These are phyloP conservation scores for Senna tora DNA, from an alignment of 306 rosid genomes.

Conservation along the genomic window DNA sequence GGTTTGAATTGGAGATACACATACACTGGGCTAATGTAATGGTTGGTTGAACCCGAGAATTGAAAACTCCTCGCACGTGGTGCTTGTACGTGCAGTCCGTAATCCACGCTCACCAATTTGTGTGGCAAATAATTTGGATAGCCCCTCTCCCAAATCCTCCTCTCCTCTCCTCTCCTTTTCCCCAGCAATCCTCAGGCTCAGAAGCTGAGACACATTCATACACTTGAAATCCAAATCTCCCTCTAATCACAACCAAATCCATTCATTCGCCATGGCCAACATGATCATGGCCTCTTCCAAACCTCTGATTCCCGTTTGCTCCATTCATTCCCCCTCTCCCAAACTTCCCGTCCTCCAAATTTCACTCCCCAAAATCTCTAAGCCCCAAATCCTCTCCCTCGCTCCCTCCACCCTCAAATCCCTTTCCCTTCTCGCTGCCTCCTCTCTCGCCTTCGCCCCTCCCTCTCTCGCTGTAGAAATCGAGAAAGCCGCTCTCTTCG, in stretches of 20 bases:
- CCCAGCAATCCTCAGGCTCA: constrained; percentile 12
- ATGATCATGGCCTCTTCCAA: constrained; percentile 86
- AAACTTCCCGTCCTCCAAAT: constrained; percentile 51
- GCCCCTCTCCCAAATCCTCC: constrained; percentile 39
- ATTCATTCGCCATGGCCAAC: constrained; percentile 61
- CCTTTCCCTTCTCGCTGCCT: constrained; percentile 58
- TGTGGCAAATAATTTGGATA: constrained; percentile 70
- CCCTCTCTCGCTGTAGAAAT: constrained; percentile 68
- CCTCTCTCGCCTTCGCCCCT: constrained; percentile 58
- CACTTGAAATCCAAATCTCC: constrained; percentile 1
- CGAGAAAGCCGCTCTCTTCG: constrained; percentile 90
- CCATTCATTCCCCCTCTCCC: constrained; percentile 47
- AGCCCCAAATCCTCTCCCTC: constrained; percentile 39
- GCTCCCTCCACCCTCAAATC: constrained; percentile 55
- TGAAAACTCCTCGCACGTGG: background rate
- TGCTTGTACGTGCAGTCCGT: background rate
- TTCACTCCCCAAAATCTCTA: constrained; percentile 59
- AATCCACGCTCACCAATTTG: constrained; percentile 44
- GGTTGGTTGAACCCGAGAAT: background rate
- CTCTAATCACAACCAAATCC: background rate
- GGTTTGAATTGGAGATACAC: background rate
- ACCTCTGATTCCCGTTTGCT: constrained; percentile 41
- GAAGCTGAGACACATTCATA: background rate
- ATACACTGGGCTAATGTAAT: background rate
- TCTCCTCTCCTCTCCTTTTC: background rate